Conservation (phyloP, 2,329 filamentous ascomycete species). For the Xylariaceae sp. region DNA sequence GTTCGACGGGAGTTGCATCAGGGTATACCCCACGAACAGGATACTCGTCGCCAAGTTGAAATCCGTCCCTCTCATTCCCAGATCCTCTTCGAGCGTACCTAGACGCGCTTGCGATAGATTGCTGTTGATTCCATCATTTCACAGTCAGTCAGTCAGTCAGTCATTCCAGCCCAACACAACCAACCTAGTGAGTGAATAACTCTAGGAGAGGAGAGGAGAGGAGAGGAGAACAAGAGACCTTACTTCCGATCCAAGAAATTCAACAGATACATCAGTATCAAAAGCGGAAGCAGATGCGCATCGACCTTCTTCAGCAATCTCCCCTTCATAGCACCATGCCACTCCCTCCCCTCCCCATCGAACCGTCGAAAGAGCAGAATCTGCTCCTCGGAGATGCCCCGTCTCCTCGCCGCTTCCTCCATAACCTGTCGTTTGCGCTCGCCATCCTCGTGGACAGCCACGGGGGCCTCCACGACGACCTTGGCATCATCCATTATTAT, state of each 20-base stretch:
- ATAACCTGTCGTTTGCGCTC: slow-evolving; percentile 9
- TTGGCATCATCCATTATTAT: slow-evolving; percentile 6
- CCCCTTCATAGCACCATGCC: slow-evolving; percentile 29
- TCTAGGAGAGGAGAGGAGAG: background rate
- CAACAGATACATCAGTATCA: slow-evolving; percentile 51
- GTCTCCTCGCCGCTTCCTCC: slow-evolving; percentile 9
- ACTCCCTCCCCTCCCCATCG: slow-evolving; percentile 24
- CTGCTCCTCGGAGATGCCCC: slow-evolving; percentile 25
- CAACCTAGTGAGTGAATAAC: background rate
- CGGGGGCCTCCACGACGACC: slow-evolving; percentile 1
- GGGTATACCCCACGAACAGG: slow-evolving; percentile 53
- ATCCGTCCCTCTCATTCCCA: slow-evolving; percentile 50
- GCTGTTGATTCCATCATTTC: slow-evolving; percentile 15
- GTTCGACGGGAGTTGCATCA: slow-evolving; percentile 59
- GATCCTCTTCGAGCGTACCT: slow-evolving; percentile 47
- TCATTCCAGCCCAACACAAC: slow-evolving; percentile 3
- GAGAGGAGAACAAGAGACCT: slow-evolving; percentile 1
- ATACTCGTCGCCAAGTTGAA: slow-evolving; percentile 52
- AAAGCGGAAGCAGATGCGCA: slow-evolving; percentile 44
- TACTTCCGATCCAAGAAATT: slow-evolving; percentile 48
- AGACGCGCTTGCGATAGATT: slow-evolving; percentile 52
- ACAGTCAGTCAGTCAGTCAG: no score
- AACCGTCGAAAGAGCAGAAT: slow-evolving; percentile 26
- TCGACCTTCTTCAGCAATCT: slow-evolving; percentile 47
- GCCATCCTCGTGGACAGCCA: slow-evolving; percentile 2